Conservation (phyloP, 129 eudicot genomes). For the Arctium lappa region DNA sequence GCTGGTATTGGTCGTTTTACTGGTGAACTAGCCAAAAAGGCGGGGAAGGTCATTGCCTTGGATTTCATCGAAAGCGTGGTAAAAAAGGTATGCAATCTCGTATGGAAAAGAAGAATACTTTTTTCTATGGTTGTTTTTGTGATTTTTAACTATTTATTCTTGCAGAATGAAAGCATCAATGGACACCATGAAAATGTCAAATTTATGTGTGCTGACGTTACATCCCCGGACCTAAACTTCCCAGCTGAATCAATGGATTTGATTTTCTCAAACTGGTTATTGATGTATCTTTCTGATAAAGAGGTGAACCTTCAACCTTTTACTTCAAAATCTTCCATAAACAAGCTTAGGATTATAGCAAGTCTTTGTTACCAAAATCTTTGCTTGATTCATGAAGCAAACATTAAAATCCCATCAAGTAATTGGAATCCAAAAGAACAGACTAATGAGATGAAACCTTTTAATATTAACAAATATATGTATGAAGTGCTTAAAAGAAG, state of each 20-base stretch:
- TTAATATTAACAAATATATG: neutral
- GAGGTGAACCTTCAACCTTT: constrained; percentile 48
- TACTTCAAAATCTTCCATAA: neutral
- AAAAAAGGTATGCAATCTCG: constrained; percentile 59
- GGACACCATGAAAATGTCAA: constrained; percentile 75
- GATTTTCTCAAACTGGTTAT: constrained; percentile 80
- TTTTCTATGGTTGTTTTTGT: neutral
- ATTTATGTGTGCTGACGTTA: constrained; percentile 89
- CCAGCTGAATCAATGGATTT: constrained; percentile 68
- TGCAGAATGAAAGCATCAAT: constrained; percentile 82
- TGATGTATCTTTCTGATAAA: constrained; percentile 89
- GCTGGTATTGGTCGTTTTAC: constrained; percentile 98
- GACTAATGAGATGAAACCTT: neutral
- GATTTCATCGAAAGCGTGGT: constrained; percentile 85
- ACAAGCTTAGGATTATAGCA: neutral
- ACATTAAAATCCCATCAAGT: neutral
- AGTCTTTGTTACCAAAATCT: neutral
- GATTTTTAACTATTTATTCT: neutral
- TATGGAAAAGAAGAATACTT: neutral
- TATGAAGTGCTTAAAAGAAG: neutral
- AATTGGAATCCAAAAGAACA: neutral
- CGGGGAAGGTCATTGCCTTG: constrained; percentile 59
- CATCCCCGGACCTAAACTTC: constrained; percentile 70
- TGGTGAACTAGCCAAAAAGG: constrained; percentile 74
- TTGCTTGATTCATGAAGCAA: neutral